Conservation (phyloP, 2,329 filamentous ascomycete species). For the Aspergillus chevalieri region DNA sequence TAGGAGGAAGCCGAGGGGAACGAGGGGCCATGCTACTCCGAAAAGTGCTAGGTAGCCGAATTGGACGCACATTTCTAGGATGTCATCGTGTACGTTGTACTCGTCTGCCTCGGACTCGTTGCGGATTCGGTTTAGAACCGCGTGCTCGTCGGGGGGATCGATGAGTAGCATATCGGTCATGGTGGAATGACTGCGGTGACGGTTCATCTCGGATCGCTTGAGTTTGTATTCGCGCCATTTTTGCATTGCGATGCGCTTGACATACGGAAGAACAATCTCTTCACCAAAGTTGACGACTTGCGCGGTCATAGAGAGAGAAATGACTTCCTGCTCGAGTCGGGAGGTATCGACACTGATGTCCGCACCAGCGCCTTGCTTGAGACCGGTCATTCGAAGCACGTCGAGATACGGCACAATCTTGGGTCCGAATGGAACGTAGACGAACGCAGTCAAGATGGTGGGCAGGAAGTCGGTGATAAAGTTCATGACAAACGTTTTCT, state of each 20-base stretch:
- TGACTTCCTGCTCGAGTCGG: conserved; percentile 81
- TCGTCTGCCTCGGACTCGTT: conserved; percentile 72
- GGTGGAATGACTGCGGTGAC: conserved; percentile 19
- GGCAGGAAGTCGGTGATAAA: conserved; percentile 94
- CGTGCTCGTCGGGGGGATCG: conserved; percentile 70
- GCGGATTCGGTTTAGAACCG: conserved; percentile 74
- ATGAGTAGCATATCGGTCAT: conserved; percentile 46
- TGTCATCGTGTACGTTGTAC: conserved; percentile 86
- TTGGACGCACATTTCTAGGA: conserved; percentile 89
- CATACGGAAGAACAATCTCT: conserved; percentile 77
- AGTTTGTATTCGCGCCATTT: conserved; percentile 52
- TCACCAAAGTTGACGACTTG: conserved; percentile 82
- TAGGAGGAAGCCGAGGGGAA: conserved; percentile 76
- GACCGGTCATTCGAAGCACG: conserved; percentile 61
- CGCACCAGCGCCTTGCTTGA: conserved; percentile 35
- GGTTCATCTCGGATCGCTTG: conserved; percentile 28
- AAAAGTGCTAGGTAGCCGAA: conserved; percentile 87
- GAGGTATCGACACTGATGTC: conserved; percentile 76
- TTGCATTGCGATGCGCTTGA: conserved; percentile 70
- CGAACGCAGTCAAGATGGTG: conserved; percentile 85
- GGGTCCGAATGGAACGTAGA: conserved; percentile 87
- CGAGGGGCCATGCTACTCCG: conserved; percentile 91
- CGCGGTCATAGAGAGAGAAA: conserved; percentile 92
- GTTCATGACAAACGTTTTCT: conserved; percentile 92
- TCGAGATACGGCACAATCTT: conserved; percentile 80